Evolutionary conservation across 2,329 filamentous ascomycete species (phyloP).

Genomic region (Daldinia sp.): DNA sequence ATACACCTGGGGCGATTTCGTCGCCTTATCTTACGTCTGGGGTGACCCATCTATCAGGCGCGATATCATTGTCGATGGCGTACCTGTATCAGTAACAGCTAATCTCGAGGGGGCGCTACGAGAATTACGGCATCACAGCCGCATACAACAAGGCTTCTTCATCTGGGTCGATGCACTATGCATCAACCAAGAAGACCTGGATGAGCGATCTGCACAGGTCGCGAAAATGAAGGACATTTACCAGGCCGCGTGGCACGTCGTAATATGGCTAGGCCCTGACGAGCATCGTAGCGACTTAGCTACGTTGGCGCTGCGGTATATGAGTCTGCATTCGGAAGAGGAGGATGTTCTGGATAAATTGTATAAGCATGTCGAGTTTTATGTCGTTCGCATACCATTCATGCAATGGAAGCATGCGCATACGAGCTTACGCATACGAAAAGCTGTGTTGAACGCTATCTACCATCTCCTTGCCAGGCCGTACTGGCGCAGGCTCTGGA

Average conservation of each 20-base stretch:
- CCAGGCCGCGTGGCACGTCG: constrained; percentile 20
- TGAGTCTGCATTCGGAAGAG: constrained; percentile 16
- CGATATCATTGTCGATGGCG: constrained; percentile 21
- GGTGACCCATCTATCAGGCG: constrained; percentile 23
- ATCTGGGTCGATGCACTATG: constrained; percentile 30
- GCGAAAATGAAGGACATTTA: constrained; percentile 28
- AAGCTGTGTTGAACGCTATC: constrained; percentile 18
- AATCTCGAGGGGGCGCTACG: constrained; percentile 24
- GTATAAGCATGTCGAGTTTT: constrained; percentile 19
- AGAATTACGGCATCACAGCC: constrained; percentile 20
- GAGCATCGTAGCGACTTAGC: constrained; percentile 20
- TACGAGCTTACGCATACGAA: constrained; percentile 10
- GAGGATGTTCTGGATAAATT: constrained; percentile 20
- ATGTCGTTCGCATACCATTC: constrained; percentile 23
- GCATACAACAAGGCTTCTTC: constrained; percentile 25
- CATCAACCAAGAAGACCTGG: constrained; percentile 31
- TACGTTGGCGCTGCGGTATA: constrained; percentile 25
- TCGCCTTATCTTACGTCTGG: constrained; percentile 30
- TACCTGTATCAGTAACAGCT: constrained; percentile 22
- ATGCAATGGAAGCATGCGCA: constrained; percentile 29
- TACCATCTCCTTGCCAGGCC: constrained; percentile 23
- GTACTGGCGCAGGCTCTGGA: constrained; percentile 29
- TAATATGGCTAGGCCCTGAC: constrained; percentile 27
- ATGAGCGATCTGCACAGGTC: constrained; percentile 17
- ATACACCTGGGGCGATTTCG: constrained; percentile 30